Evolutionary conservation across 1,139 yeast genomes (phyloP).

Genomic region (Candida pseudocylindracea): DNA sequence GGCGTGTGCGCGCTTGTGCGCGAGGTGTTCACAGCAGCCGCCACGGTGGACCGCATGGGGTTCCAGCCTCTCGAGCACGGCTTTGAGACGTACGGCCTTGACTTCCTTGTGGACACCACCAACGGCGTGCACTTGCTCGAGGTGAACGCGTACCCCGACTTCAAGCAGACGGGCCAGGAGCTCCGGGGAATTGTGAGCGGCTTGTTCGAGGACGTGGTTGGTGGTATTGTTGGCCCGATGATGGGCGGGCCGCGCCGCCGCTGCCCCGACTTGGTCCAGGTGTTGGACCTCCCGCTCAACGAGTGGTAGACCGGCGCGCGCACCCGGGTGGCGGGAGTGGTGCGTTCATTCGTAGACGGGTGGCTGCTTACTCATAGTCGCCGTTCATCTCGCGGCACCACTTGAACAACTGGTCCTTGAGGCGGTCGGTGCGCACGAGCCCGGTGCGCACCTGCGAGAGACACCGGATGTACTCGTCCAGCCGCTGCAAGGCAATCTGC

Average conservation of each 20-base stretch:
- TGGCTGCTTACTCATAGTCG: too few species aligned
- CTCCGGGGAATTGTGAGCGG: constrained; percentile 42
- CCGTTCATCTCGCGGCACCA: constrained; percentile 71
- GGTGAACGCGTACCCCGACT: constrained; percentile 88
- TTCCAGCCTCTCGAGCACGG: constrained; percentile 77
- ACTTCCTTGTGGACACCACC: constrained; percentile 47
- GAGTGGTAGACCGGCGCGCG: too few species aligned
- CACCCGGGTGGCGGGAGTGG: too few species aligned
- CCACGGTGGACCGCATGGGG: constrained; percentile 57
- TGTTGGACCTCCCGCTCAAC: too few species aligned
- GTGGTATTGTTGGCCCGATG: constrained; percentile 3
- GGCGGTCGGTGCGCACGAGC: constrained; percentile 53
- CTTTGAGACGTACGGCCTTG: constrained; percentile 74
- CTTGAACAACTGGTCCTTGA: constrained; percentile 40
- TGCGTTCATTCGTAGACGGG: too few species aligned
- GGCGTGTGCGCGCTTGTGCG: constrained; percentile 39
- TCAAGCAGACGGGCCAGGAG: constrained; percentile 78
- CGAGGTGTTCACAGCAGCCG: constrained; percentile 72
- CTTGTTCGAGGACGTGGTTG: constrained; percentile 27
- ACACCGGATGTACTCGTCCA: constrained; percentile 74
- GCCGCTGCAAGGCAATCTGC: constrained; percentile 49
- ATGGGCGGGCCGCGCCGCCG: too few species aligned
- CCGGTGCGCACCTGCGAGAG: constrained; percentile 51
- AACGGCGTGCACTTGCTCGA: constrained; percentile 43
- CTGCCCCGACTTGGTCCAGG: too few species aligned